These are phyloP conservation scores for Cymbopogon flexuosus DNA, from an alignment of 202 grass and related monocot genomes.

Conservation along the genomic window DNA sequence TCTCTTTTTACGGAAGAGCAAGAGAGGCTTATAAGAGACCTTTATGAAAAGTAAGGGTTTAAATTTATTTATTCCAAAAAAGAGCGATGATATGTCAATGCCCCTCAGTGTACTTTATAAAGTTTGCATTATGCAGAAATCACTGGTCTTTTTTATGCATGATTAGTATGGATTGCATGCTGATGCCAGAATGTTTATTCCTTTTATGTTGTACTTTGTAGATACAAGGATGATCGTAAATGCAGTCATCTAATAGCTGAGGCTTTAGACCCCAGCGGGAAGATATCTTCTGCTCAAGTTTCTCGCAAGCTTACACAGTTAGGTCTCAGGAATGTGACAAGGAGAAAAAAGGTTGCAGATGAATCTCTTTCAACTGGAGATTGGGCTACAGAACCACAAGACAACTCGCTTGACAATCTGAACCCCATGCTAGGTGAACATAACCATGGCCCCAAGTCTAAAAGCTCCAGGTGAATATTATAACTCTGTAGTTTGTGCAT, in stretches of 20 bases:
- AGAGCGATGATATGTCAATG: background rate
- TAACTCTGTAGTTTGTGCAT: slow-evolving; percentile 13
- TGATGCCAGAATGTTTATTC: slow-evolving; percentile 21
- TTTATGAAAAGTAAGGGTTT: slow-evolving; percentile 69
- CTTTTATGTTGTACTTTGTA: slow-evolving; percentile 41
- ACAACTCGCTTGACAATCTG: background rate
- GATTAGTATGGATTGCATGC: background rate
- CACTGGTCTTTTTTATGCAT: background rate
- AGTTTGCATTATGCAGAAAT: background rate
- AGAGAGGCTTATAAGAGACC: slow-evolving; percentile 52
- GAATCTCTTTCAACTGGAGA: slow-evolving; percentile 30
- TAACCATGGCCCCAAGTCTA: slow-evolving; percentile 25
- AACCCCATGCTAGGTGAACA: slow-evolving; percentile 19
- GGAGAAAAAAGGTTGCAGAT: slow-evolving; percentile 38
- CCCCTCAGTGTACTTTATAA: background rate
- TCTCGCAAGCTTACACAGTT: slow-evolving; percentile 79
- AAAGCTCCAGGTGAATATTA: slow-evolving; percentile 41
- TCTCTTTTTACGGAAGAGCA: slow-evolving; percentile 70
- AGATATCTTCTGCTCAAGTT: slow-evolving; percentile 71
- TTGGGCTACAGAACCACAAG: slow-evolving; percentile 29
- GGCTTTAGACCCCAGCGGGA: slow-evolving; percentile 72
- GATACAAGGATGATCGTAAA: slow-evolving; percentile 68
- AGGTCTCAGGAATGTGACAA: slow-evolving; percentile 52
- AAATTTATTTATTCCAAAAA: slow-evolving; percentile 21
- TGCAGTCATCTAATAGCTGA: slow-evolving; percentile 72